A percentile compares a stretch with the other conserved stretches of the same genome.
phyloP scores from a whole-genome alignment of 2,329 filamentous ascomycete genomes.

The Aspergillus aculeatus region DNA sequence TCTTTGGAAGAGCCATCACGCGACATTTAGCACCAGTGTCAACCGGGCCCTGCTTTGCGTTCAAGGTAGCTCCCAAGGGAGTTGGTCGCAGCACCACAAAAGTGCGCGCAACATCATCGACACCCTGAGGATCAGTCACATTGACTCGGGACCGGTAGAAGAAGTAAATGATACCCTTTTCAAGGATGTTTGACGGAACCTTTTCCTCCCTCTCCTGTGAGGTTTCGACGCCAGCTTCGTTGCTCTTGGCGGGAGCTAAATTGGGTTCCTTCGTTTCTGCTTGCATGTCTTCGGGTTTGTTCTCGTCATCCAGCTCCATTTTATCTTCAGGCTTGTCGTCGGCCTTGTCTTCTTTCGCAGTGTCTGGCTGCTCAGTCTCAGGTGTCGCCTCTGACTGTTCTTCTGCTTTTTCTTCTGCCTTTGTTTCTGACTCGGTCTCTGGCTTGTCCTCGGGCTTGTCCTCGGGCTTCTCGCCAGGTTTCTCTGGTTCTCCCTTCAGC shows the following conservation, averaged over 20 bases:
- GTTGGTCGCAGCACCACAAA: conserved; percentile 78
- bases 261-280: conserved; percentile 8
- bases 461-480: conserved; percentile 12
- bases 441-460: conserved; percentile 16
- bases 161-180: conserved; percentile 90
- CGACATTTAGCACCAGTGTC: conserved; percentile 62
- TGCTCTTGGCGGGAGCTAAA: conserved; percentile 11
- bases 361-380: neutral
- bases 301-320: conserved; percentile 9
- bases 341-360: conserved; percentile 14
- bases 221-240: conserved; percentile 48
- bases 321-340: conserved; percentile 16
- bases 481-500: neutral
- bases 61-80: conserved; percentile 65
- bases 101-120: conserved; percentile 72
- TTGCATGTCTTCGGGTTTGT: conserved; percentile 11
- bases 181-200: conserved; percentile 65
- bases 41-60: conserved; percentile 52
- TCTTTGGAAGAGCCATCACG: conserved; percentile 78
- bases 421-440: neutral
- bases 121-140: conserved; percentile 65
- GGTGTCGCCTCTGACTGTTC: conserved; percentile 11
- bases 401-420: conserved; percentile 9
- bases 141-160: conserved; percentile 78
- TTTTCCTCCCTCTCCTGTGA: conserved; percentile 52